phyloP scores from a whole-genome alignment of 306 rosid genomes.

The Casuarina glauca region DNA sequence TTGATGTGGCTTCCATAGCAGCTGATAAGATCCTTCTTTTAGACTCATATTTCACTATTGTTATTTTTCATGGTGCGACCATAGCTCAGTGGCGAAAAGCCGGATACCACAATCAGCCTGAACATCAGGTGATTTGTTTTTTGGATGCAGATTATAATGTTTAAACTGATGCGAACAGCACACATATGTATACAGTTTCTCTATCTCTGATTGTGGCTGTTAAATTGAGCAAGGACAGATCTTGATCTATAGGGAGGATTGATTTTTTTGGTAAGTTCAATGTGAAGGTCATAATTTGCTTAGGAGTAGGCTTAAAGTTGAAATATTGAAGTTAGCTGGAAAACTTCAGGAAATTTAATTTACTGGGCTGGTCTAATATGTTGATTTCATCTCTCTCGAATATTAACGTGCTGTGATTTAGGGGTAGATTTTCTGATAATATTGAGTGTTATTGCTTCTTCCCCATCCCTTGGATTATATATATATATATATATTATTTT shows the following conservation, averaged over 20 bases:
- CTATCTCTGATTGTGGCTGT: not conserved
- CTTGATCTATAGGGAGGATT: not conserved
- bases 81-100: constrained; percentile 99
- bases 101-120: constrained; percentile 80
- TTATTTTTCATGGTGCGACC: constrained; percentile 94
- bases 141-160: not conserved
- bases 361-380: not conserved
- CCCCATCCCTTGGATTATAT: too few relatives aligned
- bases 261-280: not conserved
- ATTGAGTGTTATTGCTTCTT: too few relatives aligned
- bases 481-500: too few relatives aligned
- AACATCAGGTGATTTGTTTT: constrained; percentile 73
- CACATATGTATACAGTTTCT: not conserved
- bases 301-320: not conserved
- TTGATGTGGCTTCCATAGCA: constrained; percentile 91
- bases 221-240: not conserved
- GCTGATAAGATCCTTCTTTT: constrained; percentile 88
- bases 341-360: not conserved
- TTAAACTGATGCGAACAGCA: not conserved
- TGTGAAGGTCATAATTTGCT: not conserved
- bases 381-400: not conserved
- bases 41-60: constrained; percentile 87
- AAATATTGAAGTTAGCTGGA: not conserved
- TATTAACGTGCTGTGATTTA: not conserved
- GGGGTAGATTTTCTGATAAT: not conserved